Percentiles rank a stretch among this genome's conserved stretches.
Evolutionary conservation across 192 early-diverging fungal species (phyloP).

Genomic region (Rhizophagus sp.): DNA sequence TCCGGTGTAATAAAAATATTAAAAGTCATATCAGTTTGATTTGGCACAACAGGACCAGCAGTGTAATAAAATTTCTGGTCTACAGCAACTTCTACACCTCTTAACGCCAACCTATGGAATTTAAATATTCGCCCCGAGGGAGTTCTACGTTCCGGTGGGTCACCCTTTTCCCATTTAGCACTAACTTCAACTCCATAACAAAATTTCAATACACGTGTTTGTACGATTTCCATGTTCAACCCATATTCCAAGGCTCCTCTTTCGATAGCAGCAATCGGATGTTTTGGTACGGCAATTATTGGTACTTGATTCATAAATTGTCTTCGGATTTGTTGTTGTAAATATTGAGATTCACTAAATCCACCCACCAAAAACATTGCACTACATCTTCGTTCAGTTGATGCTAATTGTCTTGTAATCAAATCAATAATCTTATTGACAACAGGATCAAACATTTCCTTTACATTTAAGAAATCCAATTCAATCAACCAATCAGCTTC

Average conservation of each 20-base stretch:
- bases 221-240: constrained; percentile 21
- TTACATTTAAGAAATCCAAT: constrained; percentile 47
- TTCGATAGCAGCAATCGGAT: constrained; percentile 53
- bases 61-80: constrained; percentile 28
- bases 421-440: constrained; percentile 53
- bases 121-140: neutral
- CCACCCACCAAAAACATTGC: constrained; percentile 62
- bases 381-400: constrained; percentile 42
- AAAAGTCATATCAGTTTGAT: constrained; percentile 27
- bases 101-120: constrained; percentile 25
- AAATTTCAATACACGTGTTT: constrained; percentile 27
- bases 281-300: constrained; percentile 54
- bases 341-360: constrained; percentile 53
- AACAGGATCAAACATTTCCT: constrained; percentile 60
- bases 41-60: constrained; percentile 5
- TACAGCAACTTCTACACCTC: constrained; percentile 23
- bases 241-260: constrained; percentile 43
- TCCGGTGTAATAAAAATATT: constrained; percentile 24
- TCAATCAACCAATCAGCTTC: constrained; percentile 52
- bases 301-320: constrained; percentile 46
- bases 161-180: constrained; percentile 12
- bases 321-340: constrained; percentile 47
- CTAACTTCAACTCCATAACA: constrained; percentile 25
- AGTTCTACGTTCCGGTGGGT: constrained; percentile 24
- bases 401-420: constrained; percentile 51